A percentile compares a stretch with the other conserved stretches of the same genome.
phyloP scores from a whole-genome alignment of 192 early-diverging fungal genomes.

The Coemansia sp. region DNA sequence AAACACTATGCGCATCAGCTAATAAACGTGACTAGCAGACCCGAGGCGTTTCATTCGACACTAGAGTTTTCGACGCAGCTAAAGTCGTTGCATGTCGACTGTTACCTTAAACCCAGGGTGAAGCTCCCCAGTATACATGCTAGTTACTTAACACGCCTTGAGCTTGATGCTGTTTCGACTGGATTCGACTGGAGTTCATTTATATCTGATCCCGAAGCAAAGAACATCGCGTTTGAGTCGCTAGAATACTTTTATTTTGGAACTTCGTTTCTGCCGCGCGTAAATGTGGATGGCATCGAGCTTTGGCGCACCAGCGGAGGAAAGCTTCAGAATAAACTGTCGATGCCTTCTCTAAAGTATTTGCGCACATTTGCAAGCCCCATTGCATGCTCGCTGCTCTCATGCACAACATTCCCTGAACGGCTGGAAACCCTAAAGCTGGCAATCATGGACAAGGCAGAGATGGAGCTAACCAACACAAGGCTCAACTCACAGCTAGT shows the following conservation, averaged over 20 bases:
- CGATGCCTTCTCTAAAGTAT: not conserved
- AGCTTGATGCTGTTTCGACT: not conserved
- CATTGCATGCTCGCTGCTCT: not conserved
- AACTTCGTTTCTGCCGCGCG: not conserved
- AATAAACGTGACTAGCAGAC: slow-evolving; percentile 1
- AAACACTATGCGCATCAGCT: slow-evolving; percentile 5
- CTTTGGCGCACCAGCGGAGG: not conserved
- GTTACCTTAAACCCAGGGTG: slow-evolving; percentile 1
- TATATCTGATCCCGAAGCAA: not conserved
- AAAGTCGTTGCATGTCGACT: not conserved
- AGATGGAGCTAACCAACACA: not conserved
- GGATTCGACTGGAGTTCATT: slow-evolving; percentile 9
- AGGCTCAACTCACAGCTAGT: not conserved
- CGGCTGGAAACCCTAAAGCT: not conserved
- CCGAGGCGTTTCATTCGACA: not conserved
- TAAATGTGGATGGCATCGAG: not conserved
- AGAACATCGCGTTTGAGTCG: not conserved
- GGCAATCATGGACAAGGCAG: slow-evolving; percentile 8
- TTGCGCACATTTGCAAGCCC: slow-evolving; percentile 8
- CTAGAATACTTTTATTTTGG: slow-evolving; percentile 3
- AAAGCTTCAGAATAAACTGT: not conserved
- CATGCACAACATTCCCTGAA: not conserved
- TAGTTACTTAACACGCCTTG: not conserved
- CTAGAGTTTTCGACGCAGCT: not conserved
- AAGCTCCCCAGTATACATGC: not conserved